A percentile compares a stretch with the other conserved stretches of the same genome.
phyloP scores from a whole-genome alignment of 2,329 filamentous ascomycete genomes.

The Gnomoniopsis sp. region DNA sequence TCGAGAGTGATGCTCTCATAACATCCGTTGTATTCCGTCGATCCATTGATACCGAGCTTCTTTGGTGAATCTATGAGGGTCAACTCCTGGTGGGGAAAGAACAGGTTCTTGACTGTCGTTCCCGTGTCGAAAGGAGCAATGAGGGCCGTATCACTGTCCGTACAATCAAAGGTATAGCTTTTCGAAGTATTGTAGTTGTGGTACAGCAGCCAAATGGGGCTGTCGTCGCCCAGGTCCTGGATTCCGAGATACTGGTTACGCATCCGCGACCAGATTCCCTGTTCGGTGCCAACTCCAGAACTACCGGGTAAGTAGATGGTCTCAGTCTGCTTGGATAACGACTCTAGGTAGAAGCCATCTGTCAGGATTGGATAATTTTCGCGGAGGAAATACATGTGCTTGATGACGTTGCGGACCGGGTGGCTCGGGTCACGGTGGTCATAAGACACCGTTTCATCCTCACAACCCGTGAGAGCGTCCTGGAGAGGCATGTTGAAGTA shows the following conservation, averaged over 20 bases:
- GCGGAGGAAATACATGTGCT: conserved; percentile 59
- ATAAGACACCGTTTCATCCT: conserved; percentile 50
- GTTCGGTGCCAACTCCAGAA: conserved; percentile 49
- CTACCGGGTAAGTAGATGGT: conserved; percentile 51
- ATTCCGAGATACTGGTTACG: conserved; percentile 49
- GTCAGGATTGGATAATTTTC: conserved; percentile 54
- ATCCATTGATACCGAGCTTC: conserved; percentile 43
- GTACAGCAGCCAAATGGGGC: conserved; percentile 49
- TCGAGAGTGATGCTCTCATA: conserved; percentile 46
- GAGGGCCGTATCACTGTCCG: conserved; percentile 43
- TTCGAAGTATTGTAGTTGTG: conserved; percentile 47
- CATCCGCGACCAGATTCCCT: conserved; percentile 54
- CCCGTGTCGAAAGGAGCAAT: conserved; percentile 51
- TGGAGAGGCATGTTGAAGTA: conserved; percentile 57
- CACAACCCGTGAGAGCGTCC: conserved; percentile 49
- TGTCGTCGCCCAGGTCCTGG: conserved; percentile 33
- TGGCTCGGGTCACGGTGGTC: conserved; percentile 63
- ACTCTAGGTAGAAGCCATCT: conserved; percentile 54
- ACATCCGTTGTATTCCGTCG: conserved; percentile 50
- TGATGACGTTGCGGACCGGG: conserved; percentile 58
- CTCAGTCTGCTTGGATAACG: conserved; percentile 55
- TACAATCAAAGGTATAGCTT: conserved; percentile 46
- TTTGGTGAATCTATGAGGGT: conserved; percentile 41
- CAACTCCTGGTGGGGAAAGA: conserved; percentile 57
- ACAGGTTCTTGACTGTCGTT: conserved; percentile 60